Evolutionary conservation across 2,329 filamentous ascomycete species (phyloP).

Genomic region (Paecilomyces formosus): DNA sequence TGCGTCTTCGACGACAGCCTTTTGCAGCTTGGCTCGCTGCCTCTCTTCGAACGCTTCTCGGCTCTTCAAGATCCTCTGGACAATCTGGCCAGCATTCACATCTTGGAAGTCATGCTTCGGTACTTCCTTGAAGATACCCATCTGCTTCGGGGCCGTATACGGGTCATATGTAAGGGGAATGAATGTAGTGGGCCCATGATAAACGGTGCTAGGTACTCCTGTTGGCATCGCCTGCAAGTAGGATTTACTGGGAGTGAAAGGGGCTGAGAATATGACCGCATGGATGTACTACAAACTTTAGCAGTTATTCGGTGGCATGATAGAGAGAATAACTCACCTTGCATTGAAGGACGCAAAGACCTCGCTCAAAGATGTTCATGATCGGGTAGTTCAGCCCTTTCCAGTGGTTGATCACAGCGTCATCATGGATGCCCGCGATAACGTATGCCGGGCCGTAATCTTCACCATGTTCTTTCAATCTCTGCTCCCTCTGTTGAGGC

Average conservation of each 20-base stretch:
- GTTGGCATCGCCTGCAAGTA: slow-evolving; percentile 72
- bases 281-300: slow-evolving; percentile 64
- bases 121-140: slow-evolving; percentile 80
- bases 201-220: slow-evolving; percentile 70
- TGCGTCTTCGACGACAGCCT: slow-evolving; percentile 64
- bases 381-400: slow-evolving; percentile 98
- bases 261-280: slow-evolving; percentile 80
- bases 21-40: slow-evolving; percentile 82
- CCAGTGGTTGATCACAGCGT: slow-evolving; percentile 90
- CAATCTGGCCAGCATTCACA: slow-evolving; percentile 89
- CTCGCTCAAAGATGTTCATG: slow-evolving; percentile 98
- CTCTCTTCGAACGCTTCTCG: slow-evolving; percentile 83
- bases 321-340: slow-evolving; percentile 49
- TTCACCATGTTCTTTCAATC: slow-evolving; percentile 54
- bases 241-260: slow-evolving; percentile 71
- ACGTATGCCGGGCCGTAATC: slow-evolving; percentile 81
- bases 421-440: slow-evolving; percentile 90
- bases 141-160: slow-evolving; percentile 69
- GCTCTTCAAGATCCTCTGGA: slow-evolving; percentile 80
- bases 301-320: slow-evolving; percentile 5
- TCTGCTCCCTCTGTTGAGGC: slow-evolving; percentile 54
- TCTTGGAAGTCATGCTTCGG: slow-evolving; percentile 69
- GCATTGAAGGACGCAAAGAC: slow-evolving; percentile 91
- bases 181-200: slow-evolving; percentile 93
- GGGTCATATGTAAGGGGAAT: slow-evolving; percentile 72